phyloP scores from a whole-genome alignment of 257 asterid species.

The Buddleja alternifolia region DNA sequence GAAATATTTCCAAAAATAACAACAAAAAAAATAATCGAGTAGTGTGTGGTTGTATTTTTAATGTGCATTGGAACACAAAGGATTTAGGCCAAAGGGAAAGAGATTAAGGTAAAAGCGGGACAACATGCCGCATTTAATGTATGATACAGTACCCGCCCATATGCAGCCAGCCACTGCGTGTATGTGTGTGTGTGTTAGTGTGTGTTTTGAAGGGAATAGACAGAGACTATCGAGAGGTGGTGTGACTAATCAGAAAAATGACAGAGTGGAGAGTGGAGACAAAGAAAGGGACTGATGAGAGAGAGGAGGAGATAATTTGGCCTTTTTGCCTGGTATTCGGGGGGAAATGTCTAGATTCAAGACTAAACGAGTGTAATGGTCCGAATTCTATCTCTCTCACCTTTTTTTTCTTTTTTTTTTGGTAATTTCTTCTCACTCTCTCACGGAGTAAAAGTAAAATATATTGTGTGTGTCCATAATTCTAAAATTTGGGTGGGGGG shows the following conservation, averaged over 20 bases:
- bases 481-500: too few relatives aligned
- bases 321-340: constrained; percentile 31
- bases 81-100: constrained; percentile 17
- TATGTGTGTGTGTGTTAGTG: constrained; percentile 20
- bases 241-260: constrained; percentile 34
- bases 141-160: too few relatives aligned
- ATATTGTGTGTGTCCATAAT: too few relatives aligned
- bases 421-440: too few relatives aligned
- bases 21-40: neutral
- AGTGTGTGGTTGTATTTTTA: neutral
- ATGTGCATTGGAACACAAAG: neutral
- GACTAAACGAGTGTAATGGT: too few relatives aligned
- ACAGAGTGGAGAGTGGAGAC: constrained; percentile 26
- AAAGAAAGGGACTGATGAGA: constrained; percentile 28
- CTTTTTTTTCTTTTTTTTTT: too few relatives aligned
- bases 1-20: neutral
- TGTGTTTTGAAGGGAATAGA: constrained; percentile 1
- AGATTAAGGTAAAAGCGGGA: too few relatives aligned
- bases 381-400: too few relatives aligned
- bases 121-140: too few relatives aligned
- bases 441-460: too few relatives aligned
- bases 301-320: constrained; percentile 31
- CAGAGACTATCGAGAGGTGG: constrained; percentile 32
- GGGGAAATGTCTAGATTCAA: too few relatives aligned
- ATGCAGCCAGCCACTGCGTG: constrained; percentile 30